Evolutionary conservation across 2,329 filamentous ascomycete genomes (phyloP).

Genomic region (Nothophaeocryptopus gaeumannii): DNA sequence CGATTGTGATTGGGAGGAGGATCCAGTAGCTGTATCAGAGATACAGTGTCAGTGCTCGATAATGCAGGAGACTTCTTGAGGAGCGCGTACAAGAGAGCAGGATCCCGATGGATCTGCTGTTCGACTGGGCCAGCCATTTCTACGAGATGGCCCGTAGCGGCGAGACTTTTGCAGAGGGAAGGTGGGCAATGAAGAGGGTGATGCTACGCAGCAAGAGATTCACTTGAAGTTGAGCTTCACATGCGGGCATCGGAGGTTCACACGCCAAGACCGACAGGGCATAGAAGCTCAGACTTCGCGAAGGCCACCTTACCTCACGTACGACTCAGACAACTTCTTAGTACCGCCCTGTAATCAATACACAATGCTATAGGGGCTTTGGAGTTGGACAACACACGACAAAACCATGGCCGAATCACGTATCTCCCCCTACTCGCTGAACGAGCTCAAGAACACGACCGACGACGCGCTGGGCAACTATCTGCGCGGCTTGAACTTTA

Average conservation of each 20-base stretch:
- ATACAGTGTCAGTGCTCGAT: background rate
- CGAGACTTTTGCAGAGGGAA: too few relatives aligned
- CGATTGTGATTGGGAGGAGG: conserved; percentile 90
- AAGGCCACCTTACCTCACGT: too few relatives aligned
- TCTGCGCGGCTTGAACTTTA: conserved; percentile 82
- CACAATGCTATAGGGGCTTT: conserved; percentile 7
- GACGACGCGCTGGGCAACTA: conserved; percentile 95
- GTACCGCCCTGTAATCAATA: too few relatives aligned
- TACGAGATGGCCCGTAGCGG: background rate
- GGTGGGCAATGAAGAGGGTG: too few relatives aligned
- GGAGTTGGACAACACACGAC: background rate
- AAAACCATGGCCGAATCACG: conserved; percentile 32
- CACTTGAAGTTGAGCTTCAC: conserved; percentile 5
- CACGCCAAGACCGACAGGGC: background rate
- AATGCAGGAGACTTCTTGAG: background rate
- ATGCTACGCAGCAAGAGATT: too few relatives aligned
- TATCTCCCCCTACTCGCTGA: conserved; percentile 36
- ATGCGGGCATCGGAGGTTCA: conserved; percentile 5
- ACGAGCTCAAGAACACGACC: conserved; percentile 94
- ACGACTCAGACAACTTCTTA: too few relatives aligned
- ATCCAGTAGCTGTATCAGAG: conserved; percentile 82
- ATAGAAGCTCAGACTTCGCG: too few relatives aligned
- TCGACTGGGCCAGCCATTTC: conserved; percentile 78
- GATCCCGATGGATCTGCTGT: conserved; percentile 97
- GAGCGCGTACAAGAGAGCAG: conserved; percentile 81